These are phyloP conservation scores for Suillus brevipes DNA, from an alignment of 768 basidiomycete genomes.

Conservation along the genomic window DNA sequence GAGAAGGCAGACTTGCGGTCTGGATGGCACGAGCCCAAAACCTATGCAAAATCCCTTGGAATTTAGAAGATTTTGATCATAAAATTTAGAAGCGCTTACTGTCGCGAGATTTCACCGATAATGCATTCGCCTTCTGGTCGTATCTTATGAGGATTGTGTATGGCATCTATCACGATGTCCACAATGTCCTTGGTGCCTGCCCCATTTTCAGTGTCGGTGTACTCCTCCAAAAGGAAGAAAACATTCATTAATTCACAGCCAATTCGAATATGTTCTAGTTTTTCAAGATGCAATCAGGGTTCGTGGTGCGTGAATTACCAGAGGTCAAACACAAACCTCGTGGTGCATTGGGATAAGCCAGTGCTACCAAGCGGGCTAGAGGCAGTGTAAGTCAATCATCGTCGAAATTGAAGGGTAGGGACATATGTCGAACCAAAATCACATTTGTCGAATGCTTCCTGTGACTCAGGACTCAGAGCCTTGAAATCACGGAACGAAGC, in stretches of 20 bases:
- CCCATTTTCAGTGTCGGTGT: conserved; percentile 23
- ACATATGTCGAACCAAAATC: conserved; percentile 35
- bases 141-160: conserved; percentile 8
- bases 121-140: conserved; percentile 12
- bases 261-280: conserved; percentile 23
- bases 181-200: neutral
- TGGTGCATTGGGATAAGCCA: conserved; percentile 9
- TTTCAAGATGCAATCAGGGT: neutral
- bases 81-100: conserved; percentile 30
- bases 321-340: neutral
- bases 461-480: conserved; percentile 35
- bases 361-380: conserved; percentile 9
- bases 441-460: conserved; percentile 42
- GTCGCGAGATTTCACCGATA: conserved; percentile 12
- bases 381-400: neutral
- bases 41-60: neutral
- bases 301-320: conserved; percentile 10
- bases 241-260: conserved; percentile 35
- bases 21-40: conserved; percentile 12
- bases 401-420: neutral
- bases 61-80: neutral
- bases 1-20: conserved; percentile 4
- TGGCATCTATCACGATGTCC: conserved; percentile 12
- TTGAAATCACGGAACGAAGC: conserved; percentile 40
- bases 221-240: conserved; percentile 35